These are phyloP conservation scores for Pulveroboletus sp. DNA, from an alignment of 768 basidiomycete species.

Conservation along the genomic window DNA sequence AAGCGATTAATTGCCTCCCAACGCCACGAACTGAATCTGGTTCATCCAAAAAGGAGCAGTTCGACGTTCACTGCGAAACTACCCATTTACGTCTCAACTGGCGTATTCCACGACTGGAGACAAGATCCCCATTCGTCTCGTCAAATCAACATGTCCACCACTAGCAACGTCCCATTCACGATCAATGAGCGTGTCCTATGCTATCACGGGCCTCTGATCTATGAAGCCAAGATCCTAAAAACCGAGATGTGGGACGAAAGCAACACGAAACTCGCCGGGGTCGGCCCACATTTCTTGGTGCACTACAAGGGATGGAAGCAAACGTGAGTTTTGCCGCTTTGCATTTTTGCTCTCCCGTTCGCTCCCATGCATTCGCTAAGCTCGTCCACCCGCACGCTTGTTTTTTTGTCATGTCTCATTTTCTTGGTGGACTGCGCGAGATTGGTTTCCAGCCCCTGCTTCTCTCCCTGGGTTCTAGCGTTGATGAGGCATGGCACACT, in stretches of 20 bases:
- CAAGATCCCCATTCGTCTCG: too few relatives aligned
- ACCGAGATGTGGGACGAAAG: conserved; percentile 59
- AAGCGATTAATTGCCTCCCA: too few relatives aligned
- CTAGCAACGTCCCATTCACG: conserved; percentile 35
- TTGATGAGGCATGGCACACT: background rate
- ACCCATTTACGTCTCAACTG: background rate
- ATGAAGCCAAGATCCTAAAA: conserved; percentile 90
- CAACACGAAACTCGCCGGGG: conserved; percentile 50
- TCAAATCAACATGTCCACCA: conserved; percentile 7
- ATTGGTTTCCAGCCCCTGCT: background rate
- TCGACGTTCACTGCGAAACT: too few relatives aligned
- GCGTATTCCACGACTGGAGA: background rate
- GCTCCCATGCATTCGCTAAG: background rate
- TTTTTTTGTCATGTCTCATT: too few relatives aligned
- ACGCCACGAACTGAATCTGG: too few relatives aligned
- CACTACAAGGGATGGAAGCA: conserved; percentile 99
- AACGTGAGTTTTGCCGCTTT: conserved; percentile 51
- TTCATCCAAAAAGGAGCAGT: too few relatives aligned
- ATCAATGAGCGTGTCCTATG: conserved; percentile 81
- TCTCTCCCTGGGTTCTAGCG: background rate
- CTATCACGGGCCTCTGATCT: conserved; percentile 93
- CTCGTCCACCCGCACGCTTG: too few relatives aligned
- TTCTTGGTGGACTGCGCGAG: too few relatives aligned
- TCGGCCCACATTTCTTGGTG: conserved; percentile 86
- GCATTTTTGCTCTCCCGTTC: background rate